Evolutionary conservation across 371 early-diverging fungal species (phyloP), one percentile per base, ranked within the genome.

Genomic region (Rhizopus sp.): DNA sequence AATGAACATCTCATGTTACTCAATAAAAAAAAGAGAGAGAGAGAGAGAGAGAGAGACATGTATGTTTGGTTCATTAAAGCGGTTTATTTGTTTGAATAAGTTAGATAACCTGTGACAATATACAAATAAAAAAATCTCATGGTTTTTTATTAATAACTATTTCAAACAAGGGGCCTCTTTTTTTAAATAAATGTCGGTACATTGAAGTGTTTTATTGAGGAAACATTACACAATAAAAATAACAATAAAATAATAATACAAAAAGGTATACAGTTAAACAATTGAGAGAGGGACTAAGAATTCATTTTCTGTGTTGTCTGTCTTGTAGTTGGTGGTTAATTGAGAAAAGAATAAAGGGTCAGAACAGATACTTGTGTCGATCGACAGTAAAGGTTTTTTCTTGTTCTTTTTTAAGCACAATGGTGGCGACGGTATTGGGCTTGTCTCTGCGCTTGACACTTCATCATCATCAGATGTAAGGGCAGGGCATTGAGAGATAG

Each of bases 311-410:
- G 53, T 37, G 33, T 38, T 47, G 39, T 37, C 17, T 35, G 38
- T 33, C 5, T 55, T 55, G 16, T 66, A 65, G 30, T 69, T 64
- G 23, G 69, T 69, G 31, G 69, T 55, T 38, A 69, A 57, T 7
- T 37, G 35, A 23, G 69, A 62, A 13, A 69, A 69, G 50, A 69
- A 69, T n/a, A 64, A 54, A 9, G 69, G 69, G 47, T 61, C 69
- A 31, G 66, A 37, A 40, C 69, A 69, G 46, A 69, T 52, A 39
- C 58, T 62, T 33, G 69, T 69, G 32, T 69, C 53, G 7, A 69
- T 55, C 45, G 58, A 58, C 4, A 69, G 53, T 13, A 55, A 33
- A 17, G 69, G 69, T 29, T 55, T 50, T 40, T 58, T 57, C 32
- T 61, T 66, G 42, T 58, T 54, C 32, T 51, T 59, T 51, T 40